Percentiles rank a stretch among this genome's conserved stretches.
Evolutionary conservation across 2,329 filamentous ascomycete genomes (phyloP).

Genomic region (Aspergillus glaucus): DNA sequence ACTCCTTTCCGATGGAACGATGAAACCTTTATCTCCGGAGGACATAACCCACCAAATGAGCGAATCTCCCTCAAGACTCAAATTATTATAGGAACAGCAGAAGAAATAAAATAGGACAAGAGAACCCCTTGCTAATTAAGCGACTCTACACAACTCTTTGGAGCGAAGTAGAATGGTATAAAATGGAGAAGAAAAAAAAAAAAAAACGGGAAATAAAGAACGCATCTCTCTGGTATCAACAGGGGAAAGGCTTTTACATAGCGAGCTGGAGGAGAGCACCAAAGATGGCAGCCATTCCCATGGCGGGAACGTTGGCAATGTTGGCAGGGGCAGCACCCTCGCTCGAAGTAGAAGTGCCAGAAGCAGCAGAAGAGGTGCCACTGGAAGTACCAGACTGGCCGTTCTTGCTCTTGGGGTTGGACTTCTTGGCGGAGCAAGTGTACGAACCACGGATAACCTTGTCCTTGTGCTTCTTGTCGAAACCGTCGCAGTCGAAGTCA

Average conservation of each 20-base stretch:
- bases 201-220: slow-evolving; percentile 1
- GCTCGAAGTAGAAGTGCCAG: slow-evolving; percentile 22
- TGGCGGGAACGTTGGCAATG: slow-evolving; percentile 29
- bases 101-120: slow-evolving; percentile 20
- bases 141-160: slow-evolving; percentile 30
- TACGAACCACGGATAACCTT: slow-evolving; percentile 44
- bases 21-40: slow-evolving; percentile 11
- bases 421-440: slow-evolving; percentile 35
- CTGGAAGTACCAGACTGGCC: slow-evolving; percentile 22
- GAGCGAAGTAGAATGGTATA: slow-evolving; percentile 7
- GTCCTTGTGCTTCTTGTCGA: slow-evolving; percentile 42
- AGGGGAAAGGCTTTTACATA: slow-evolving; percentile 36
- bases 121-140: slow-evolving; percentile 29
- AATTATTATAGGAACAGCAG: slow-evolving; percentile 38
- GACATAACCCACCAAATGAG: slow-evolving; percentile 15
- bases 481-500: slow-evolving; percentile 53
- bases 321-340: slow-evolving; percentile 33
- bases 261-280: slow-evolving; percentile 41
- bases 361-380: slow-evolving; percentile 18
- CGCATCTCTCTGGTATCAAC: slow-evolving; percentile 21
- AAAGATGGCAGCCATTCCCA: slow-evolving; percentile 40
- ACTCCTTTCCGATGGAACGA: slow-evolving; percentile 15
- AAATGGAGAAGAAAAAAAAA: slow-evolving; percentile 24
- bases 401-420: slow-evolving; percentile 31
- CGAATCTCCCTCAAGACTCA: slow-evolving; percentile 28